These are phyloP conservation scores for Aspergillus saccharolyticus DNA, from an alignment of 495 filamentous ascomycete genomes.

Conservation along the genomic window DNA sequence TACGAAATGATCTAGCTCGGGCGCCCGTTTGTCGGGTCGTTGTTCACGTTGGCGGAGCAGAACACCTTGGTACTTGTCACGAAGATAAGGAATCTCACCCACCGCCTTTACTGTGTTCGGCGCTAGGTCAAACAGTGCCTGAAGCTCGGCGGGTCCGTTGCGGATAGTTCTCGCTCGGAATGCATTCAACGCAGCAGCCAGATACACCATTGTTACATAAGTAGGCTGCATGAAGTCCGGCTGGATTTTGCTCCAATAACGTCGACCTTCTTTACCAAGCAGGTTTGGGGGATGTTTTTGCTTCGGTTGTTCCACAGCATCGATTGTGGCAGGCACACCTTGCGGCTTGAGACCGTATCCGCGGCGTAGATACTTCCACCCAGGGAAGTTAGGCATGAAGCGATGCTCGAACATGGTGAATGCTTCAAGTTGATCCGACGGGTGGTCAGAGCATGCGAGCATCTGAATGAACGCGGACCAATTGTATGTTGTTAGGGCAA, in stretches of 20 bases:
- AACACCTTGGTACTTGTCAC: slow-evolving; percentile 39
- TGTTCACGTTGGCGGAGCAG: slow-evolving; percentile 27
- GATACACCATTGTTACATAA: slow-evolving; percentile 50
- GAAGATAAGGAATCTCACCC: slow-evolving; percentile 47
- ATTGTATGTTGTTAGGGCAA: slow-evolving; percentile 54
- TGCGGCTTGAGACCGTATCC: slow-evolving; percentile 28
- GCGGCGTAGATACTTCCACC: slow-evolving; percentile 53
- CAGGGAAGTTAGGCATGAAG: slow-evolving; percentile 70
- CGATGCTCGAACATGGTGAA: slow-evolving; percentile 65
- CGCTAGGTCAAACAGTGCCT: slow-evolving; percentile 33
- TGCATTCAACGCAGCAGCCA: slow-evolving; percentile 45
- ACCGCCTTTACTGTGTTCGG: slow-evolving; percentile 50
- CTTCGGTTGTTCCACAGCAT: slow-evolving; percentile 18
- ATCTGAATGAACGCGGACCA: slow-evolving; percentile 49
- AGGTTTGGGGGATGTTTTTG: slow-evolving; percentile 19
- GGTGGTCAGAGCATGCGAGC: slow-evolving; percentile 38
- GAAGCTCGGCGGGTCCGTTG: slow-evolving; percentile 25
- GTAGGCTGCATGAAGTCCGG: slow-evolving; percentile 44
- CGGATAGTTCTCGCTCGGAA: slow-evolving; percentile 35
- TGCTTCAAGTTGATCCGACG: slow-evolving; percentile 41
- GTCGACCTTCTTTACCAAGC: slow-evolving; percentile 25
- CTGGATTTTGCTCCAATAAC: slow-evolving; percentile 34
- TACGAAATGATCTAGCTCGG: slow-evolving; percentile 16
- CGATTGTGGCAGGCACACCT: slow-evolving; percentile 25
- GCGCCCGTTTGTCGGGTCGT: slow-evolving; percentile 8